A percentile compares a stretch with the other conserved stretches of the same genome.
Evolutionary conservation across 495 filamentous ascomycete genomes (phyloP).

Genomic region (Penicillium goetzii): DNA sequence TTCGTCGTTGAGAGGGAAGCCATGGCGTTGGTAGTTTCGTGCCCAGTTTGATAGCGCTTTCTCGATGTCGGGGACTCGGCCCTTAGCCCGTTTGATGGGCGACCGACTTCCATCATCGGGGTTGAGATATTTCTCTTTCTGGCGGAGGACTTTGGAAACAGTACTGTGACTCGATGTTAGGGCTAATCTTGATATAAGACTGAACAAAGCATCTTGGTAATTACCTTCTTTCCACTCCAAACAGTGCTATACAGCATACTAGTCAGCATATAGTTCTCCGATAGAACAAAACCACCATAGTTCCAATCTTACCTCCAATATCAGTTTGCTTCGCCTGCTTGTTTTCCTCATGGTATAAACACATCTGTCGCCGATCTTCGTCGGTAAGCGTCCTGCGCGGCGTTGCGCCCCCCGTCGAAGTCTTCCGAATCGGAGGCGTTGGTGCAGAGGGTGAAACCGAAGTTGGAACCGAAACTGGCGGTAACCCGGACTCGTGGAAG

Average conservation of each 20-base stretch:
- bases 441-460: conserved; percentile 53
- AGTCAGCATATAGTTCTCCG: conserved; percentile 33
- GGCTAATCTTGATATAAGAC: conserved; percentile 14
- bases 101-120: conserved; percentile 85
- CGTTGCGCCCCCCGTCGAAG: conserved; percentile 61
- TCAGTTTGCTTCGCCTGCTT: conserved; percentile 96
- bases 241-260: conserved; percentile 62
- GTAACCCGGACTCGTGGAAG: conserved; percentile 32
- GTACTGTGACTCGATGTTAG: conserved; percentile 65
- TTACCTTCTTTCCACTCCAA: conserved; percentile 98
- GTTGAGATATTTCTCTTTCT: conserved; percentile 95
- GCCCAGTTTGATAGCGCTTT: conserved; percentile 91
- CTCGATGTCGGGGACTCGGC: conserved; percentile 93
- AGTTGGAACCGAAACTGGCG: conserved; percentile 61
- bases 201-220: background rate
- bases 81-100: conserved; percentile 85
- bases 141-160: conserved; percentile 94
- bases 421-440: conserved; percentile 53
- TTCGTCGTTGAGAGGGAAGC: conserved; percentile 75
- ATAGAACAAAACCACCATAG: conserved; percentile 8
- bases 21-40: conserved; percentile 76
- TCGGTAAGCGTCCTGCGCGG: conserved; percentile 92
- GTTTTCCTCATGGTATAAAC: conserved; percentile 91
- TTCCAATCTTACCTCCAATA: conserved; percentile 74
- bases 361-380: conserved; percentile 90